Base-by-base conservation (phyloP, 31 red algal species). In the Bonnemaisonia californica region DNA sequence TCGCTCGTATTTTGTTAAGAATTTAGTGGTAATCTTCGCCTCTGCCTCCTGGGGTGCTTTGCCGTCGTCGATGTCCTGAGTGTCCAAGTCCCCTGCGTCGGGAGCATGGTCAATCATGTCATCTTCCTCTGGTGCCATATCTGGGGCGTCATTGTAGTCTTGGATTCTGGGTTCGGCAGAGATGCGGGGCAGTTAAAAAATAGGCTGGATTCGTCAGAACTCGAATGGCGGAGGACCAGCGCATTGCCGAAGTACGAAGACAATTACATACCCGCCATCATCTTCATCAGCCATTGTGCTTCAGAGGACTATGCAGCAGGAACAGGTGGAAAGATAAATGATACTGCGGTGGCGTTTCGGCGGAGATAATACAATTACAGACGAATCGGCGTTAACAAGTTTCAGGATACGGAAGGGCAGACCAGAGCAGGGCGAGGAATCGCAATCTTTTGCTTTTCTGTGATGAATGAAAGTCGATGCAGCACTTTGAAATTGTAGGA, bases 1-100 rank as follows among this genome's bases (percentile, higher is more conserved):
- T 76, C 97, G 82, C 86, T 99, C 97, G 76, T 99, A 99, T 65
- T 99, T 99, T 11, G 97, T 99, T n/a, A 99, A 67, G 39, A 89
- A 96, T 26, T 83, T 80, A 0, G 97, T 96, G 9, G 97, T 99
- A 26, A 98, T 91, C 74, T 86, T 78, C 37, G 82, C 62, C 40
- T 82, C 75, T 19, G 77, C 85, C 41, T 69, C 37, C 19, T 65
- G 1, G 23, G 34, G 28, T 3, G 82, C 30, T 40, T 65, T 33
- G 18, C 19, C 1, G 24, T 66, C 62, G 19, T 18, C 77, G n/a
- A 76, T 56, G 18, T 70, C 87, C 48, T 70, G 79, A 9, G 59
- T 32, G 59, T 32, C 59, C 9, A 32, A 63, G 59, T 63, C 59
- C 7, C n/a, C 59, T 9, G 11, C 59, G n/a, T 91, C 88, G 22